Evolutionary conservation across 805 yeast genomes (phyloP).

Genomic region (Candida coleopterorum): DNA sequence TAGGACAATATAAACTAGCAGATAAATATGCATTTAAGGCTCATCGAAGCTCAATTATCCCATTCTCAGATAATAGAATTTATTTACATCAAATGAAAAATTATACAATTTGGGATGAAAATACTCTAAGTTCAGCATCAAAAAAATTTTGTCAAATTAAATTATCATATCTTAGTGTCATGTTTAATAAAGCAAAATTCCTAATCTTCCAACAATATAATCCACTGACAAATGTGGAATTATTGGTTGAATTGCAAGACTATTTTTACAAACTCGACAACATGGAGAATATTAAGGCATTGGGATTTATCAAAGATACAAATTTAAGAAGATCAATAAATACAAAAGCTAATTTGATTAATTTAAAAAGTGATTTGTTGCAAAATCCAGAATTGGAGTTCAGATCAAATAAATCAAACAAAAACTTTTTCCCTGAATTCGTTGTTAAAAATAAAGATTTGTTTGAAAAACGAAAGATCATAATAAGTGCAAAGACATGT

Average conservation of each 20-base stretch:
- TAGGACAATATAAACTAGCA: slow-evolving; percentile 30
- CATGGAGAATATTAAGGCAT: slow-evolving; percentile 1
- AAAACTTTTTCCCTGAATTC: slow-evolving; percentile 4
- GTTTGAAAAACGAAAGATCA: slow-evolving; percentile 11
- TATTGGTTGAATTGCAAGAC: slow-evolving; percentile 4
- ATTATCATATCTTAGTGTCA: slow-evolving; percentile 1
- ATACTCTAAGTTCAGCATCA: slow-evolving; percentile 5
- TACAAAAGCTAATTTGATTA: slow-evolving; percentile 4
- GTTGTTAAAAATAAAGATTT: slow-evolving; percentile 15
- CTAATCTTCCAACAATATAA: slow-evolving; percentile 4
- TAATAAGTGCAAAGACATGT: slow-evolving; percentile 4
- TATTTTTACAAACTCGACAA: slow-evolving; percentile 3
- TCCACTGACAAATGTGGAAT: slow-evolving; percentile 1
- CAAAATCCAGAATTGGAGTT: slow-evolving; percentile 4
- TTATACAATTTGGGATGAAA: slow-evolving; percentile 24
- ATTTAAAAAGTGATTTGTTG: slow-evolving; percentile 5
- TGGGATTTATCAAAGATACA: slow-evolving; percentile 4
- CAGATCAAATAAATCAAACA: slow-evolving; percentile 1
- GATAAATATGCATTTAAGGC: slow-evolving; percentile 28
- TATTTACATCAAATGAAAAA: slow-evolving; percentile 26
- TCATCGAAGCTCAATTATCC: slow-evolving; percentile 23
- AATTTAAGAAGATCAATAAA: slow-evolving; percentile 4
- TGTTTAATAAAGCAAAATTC: slow-evolving; percentile 3
- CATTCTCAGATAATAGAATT: slow-evolving; percentile 24
- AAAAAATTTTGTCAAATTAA: slow-evolving; percentile 5